Percentiles rank a stretch among this genome's conserved stretches.
phyloP scores from a whole-genome alignment of 805 yeast species.

The Dipodascus geniculatus region DNA sequence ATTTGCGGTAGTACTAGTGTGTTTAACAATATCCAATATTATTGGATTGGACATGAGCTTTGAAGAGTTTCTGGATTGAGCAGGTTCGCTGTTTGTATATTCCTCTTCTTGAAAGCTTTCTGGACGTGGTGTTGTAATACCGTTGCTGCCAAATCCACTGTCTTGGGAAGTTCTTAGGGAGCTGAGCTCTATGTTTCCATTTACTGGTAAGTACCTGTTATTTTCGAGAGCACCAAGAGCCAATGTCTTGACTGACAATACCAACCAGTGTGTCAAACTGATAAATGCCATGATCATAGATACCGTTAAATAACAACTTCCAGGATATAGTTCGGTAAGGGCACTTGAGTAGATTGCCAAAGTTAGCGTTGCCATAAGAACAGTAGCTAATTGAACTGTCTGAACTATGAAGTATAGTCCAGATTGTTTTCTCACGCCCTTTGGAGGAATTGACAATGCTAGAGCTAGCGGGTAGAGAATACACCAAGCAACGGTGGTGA shows the following conservation, averaged over 20 bases:
- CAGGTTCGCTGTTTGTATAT: not conserved
- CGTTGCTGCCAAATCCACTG: conserved; percentile 12
- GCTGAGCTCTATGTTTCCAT: not conserved
- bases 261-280: conserved; percentile 39
- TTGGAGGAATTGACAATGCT: conserved; percentile 38
- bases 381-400: conserved; percentile 36
- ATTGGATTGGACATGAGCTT: conserved; percentile 9
- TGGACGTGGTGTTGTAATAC: not conserved
- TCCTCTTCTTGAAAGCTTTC: not conserved
- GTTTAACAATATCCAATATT: conserved; percentile 16
- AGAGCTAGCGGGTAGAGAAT: conserved; percentile 58
- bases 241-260: conserved; percentile 40
- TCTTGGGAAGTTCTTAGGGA: conserved; percentile 15
- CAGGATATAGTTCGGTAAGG: conserved; percentile 57
- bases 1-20: conserved; percentile 23
- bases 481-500: conserved; percentile 34
- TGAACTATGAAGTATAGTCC: conserved; percentile 45
- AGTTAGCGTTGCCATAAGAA: conserved; percentile 39
- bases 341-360: conserved; percentile 51
- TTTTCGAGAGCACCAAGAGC: conserved; percentile 18
- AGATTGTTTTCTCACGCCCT: not conserved
- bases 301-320: conserved; percentile 60
- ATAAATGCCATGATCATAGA: conserved; percentile 46
- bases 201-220: conserved; percentile 7
- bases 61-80: not conserved